Percentiles rank a stretch among this genome's conserved stretches.
Evolutionary conservation across 106 monocot species (phyloP).

Genomic region (Acorus gramineus): DNA sequence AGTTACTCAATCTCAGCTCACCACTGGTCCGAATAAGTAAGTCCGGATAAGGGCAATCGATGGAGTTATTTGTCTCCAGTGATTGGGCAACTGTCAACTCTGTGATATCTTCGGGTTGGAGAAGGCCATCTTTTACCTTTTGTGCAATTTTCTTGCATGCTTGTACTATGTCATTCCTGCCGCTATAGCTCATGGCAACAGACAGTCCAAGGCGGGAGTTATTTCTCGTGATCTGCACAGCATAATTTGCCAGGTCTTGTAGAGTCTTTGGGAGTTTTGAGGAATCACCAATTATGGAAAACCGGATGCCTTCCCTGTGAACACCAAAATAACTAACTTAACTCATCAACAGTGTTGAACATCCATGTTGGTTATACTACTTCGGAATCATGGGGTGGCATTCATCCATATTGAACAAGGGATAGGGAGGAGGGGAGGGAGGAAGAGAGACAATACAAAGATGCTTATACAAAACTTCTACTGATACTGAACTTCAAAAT

Average conservation of each 20-base stretch:
- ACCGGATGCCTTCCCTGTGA: slow-evolving; percentile 46
- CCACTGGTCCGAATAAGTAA: slow-evolving; percentile 74
- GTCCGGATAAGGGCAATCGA: slow-evolving; percentile 41
- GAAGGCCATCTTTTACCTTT: slow-evolving; percentile 33
- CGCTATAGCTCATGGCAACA: slow-evolving; percentile 70
- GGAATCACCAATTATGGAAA: slow-evolving; percentile 56
- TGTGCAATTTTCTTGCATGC: slow-evolving; percentile 55
- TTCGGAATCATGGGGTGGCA: not conserved
- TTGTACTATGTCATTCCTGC: slow-evolving; percentile 49
- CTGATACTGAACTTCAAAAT: no score
- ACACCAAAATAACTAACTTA: not conserved
- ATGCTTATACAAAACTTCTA: no score
- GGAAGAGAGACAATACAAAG: no score
- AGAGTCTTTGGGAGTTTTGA: slow-evolving; percentile 46
- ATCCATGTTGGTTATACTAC: not conserved
- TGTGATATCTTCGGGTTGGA: slow-evolving; percentile 44
- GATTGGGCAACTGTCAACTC: slow-evolving; percentile 46
- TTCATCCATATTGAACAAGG: no score
- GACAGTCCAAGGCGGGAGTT: slow-evolving; percentile 41
- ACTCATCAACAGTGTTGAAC: not conserved
- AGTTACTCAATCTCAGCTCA: slow-evolving; percentile 69
- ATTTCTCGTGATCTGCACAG: slow-evolving; percentile 27
- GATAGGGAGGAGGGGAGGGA: no score
- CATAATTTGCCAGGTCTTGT: slow-evolving; percentile 32
- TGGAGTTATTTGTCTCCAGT: slow-evolving; percentile 37